A percentile compares a stretch with the other conserved stretches of the same genome.
These are phyloP conservation scores for Yamadazyma trypodendri DNA, from an alignment of 1,139 yeast genomes.

Conservation along the genomic window DNA sequence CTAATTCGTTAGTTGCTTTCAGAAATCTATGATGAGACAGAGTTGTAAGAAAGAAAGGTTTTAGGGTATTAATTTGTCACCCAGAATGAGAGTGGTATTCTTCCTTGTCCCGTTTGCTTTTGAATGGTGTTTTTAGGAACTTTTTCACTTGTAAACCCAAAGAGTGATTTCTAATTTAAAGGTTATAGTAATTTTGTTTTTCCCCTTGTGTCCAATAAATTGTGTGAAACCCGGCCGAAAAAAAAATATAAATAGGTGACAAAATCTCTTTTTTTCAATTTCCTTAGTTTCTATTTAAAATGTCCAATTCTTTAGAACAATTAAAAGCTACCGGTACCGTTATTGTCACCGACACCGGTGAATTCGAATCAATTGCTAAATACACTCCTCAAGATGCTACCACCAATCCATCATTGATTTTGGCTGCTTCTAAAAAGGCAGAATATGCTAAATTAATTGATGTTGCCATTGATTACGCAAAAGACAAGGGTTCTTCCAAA, in stretches of 20 bases:
- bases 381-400: constrained; percentile 99
- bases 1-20: constrained; percentile 1
- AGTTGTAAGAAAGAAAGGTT: too few relatives aligned
- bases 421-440: constrained; percentile 91
- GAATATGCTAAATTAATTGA: constrained; percentile 90
- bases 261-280: constrained; percentile 2
- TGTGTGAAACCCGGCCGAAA: background rate
- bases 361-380: constrained; percentile 95
- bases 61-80: too few relatives aligned
- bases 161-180: background rate
- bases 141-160: too few relatives aligned
- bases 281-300: constrained; percentile 7
- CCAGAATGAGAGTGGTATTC: too few relatives aligned
- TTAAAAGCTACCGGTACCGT: constrained; percentile 93
- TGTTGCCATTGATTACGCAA: constrained; percentile 85
- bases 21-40: constrained; percentile 1
- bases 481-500: constrained; percentile 54
- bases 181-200: background rate
- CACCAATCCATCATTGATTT: constrained; percentile 95
- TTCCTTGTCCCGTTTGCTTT: too few relatives aligned
- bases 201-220: constrained; percentile 3
- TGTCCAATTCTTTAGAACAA: constrained; percentile 80
- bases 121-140: too few relatives aligned
- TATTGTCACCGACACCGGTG: constrained; percentile 99
- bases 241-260: constrained; percentile 5